Conservation (phyloP, 2,329 filamentous ascomycete genomes). For the Botryotinia convoluta region DNA sequence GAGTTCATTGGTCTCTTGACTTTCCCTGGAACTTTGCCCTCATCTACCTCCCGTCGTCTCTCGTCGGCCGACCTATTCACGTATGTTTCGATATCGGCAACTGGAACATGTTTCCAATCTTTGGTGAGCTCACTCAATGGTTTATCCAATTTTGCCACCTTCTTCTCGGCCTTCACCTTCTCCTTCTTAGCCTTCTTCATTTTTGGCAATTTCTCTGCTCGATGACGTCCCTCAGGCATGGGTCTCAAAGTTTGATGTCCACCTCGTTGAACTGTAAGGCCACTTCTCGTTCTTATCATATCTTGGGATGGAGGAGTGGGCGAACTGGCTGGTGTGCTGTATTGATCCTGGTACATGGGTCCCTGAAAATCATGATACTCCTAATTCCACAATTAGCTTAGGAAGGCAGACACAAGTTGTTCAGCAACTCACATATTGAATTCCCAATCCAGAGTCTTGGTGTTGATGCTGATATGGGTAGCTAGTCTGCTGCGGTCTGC, state of each 20-base stretch:
- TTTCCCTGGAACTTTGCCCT: constrained; percentile 67
- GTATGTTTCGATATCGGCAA: constrained; percentile 77
- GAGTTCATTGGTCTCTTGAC: constrained; percentile 94
- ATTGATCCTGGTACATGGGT: constrained; percentile 40
- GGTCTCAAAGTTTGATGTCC: constrained; percentile 31
- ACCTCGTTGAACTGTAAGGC: constrained; percentile 28
- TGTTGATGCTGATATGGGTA: constrained; percentile 35
- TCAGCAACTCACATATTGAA: constrained; percentile 33
- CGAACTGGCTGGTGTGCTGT: constrained; percentile 52
- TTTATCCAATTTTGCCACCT: constrained; percentile 55
- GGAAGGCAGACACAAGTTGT: constrained; percentile 6
- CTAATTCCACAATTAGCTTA: constrained; percentile 29
- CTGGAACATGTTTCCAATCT: constrained; percentile 57
- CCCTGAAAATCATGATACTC: constrained; percentile 26
- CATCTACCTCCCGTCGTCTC: constrained; percentile 65
- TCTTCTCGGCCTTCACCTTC: constrained; percentile 44
- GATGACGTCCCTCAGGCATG: constrained; percentile 32
- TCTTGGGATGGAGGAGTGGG: constrained; percentile 44
- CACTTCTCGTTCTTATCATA: constrained; percentile 35
- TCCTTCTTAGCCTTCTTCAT: constrained; percentile 41
- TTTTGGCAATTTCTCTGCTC: constrained; percentile 33
- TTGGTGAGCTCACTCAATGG: constrained; percentile 71
- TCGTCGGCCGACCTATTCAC: constrained; percentile 68
- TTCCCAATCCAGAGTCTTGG: constrained; percentile 30
- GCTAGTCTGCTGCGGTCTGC: constrained; percentile 27